phyloP scores from a whole-genome alignment of 805 yeast genomes.

The Saccharomyces kudriavzevii region DNA sequence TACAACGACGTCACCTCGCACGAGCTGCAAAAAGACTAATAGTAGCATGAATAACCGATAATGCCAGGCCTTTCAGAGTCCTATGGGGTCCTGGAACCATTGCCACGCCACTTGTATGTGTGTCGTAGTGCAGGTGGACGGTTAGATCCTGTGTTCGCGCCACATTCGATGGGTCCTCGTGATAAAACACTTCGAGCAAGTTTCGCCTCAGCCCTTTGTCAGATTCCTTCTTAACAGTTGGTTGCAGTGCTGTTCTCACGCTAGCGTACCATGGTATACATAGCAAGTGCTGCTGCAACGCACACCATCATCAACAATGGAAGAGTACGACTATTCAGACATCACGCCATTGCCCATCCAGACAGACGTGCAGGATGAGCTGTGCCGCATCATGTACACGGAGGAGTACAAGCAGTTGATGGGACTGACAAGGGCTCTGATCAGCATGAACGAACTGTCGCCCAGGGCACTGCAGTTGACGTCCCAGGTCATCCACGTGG shows the following conservation, averaged over 20 bases:
- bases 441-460: constrained; percentile 52
- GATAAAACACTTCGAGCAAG: neutral
- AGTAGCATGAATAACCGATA: neutral
- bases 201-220: neutral
- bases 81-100: neutral
- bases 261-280: neutral
- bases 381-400: constrained; percentile 63
- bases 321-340: constrained; percentile 35
- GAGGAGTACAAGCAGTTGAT: constrained; percentile 59
- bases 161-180: neutral
- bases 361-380: constrained; percentile 34
- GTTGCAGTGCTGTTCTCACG: neutral
- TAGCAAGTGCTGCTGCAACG: neutral
- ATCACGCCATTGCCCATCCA: constrained; percentile 36
- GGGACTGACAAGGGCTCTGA: constrained; percentile 53
- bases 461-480: constrained; percentile 68
- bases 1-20: neutral
- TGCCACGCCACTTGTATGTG: neutral
- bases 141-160: neutral
- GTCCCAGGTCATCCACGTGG: constrained; percentile 48
- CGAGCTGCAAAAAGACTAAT: neutral
- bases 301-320: constrained; percentile 4
- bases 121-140: neutral
- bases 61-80: neutral
- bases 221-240: neutral